Conservation (phyloP, 805 yeast genomes). For the Wickerhamiella azyma region DNA sequence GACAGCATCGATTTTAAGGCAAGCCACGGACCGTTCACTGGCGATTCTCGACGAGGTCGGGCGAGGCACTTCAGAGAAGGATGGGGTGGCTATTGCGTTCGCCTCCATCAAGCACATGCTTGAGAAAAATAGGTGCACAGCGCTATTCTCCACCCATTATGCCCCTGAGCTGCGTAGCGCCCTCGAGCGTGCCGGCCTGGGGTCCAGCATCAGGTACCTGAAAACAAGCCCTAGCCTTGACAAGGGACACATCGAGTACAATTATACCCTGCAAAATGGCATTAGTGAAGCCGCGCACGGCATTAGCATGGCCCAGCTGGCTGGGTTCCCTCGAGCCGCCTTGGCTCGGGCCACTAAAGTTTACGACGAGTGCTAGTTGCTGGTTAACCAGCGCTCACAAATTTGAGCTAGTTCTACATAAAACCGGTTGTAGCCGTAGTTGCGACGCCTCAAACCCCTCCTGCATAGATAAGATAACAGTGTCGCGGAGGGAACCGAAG, state of each 20-base stretch:
- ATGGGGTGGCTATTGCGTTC: conserved; percentile 76
- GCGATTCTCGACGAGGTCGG: conserved; percentile 83
- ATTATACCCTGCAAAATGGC: conserved; percentile 47
- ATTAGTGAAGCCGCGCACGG: conserved; percentile 68
- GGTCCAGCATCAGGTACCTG: conserved; percentile 8
- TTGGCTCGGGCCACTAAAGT: conserved; percentile 21
- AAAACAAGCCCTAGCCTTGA: conserved; percentile 12
- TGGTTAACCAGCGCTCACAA: neutral
- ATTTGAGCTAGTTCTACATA: neutral
- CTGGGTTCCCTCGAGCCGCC: conserved; percentile 61
- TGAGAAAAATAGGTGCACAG: conserved; percentile 44
- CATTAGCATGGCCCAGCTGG: conserved; percentile 56
- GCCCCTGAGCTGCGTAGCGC: conserved; percentile 40
- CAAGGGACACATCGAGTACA: conserved; percentile 26
- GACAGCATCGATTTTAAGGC: conserved; percentile 51
- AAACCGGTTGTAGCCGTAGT: neutral
- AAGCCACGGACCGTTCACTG: conserved; percentile 53
- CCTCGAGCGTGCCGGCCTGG: conserved; percentile 21
- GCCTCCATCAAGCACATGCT: conserved; percentile 51
- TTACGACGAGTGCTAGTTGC: neutral
- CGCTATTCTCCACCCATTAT: conserved; percentile 86
- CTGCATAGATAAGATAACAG: too few relatives aligned
- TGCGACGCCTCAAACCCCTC: too few relatives aligned
- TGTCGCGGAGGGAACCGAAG: too few relatives aligned
- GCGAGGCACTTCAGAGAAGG: conserved; percentile 73